Evolutionary conservation across 345 rosid species (phyloP).

Genomic region (Aquilaria malaccensis): DNA sequence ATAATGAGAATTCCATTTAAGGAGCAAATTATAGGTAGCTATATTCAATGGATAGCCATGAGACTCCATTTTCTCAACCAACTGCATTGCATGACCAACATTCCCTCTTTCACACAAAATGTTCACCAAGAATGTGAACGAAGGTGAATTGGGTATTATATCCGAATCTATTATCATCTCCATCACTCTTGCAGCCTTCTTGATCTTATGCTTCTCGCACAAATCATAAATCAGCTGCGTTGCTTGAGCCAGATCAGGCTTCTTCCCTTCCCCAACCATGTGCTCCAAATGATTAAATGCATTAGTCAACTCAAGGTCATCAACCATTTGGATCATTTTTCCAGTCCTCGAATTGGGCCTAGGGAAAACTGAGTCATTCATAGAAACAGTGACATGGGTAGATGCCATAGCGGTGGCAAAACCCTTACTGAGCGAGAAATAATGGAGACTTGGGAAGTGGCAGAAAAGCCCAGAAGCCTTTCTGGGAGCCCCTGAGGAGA

Average conservation of each 20-base stretch:
- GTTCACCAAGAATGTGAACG: slow-evolving; percentile 59
- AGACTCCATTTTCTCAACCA: slow-evolving; percentile 79
- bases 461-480: slow-evolving; percentile 36
- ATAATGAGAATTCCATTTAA: slow-evolving; percentile 59
- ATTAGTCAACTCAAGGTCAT: slow-evolving; percentile 37
- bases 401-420: slow-evolving; percentile 52
- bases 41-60: slow-evolving; percentile 51
- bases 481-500: slow-evolving; percentile 32
- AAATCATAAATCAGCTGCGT: slow-evolving; percentile 69
- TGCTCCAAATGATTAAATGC: slow-evolving; percentile 43
- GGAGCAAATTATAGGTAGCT: slow-evolving; percentile 56
- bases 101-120: slow-evolving; percentile 64
- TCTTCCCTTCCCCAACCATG: slow-evolving; percentile 45
- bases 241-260: slow-evolving; percentile 58
- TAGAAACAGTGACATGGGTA: slow-evolving; percentile 47
- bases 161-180: slow-evolving; percentile 68
- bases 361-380: slow-evolving; percentile 53
- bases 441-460: slow-evolving; percentile 35
- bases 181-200: slow-evolving; percentile 69
- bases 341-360: slow-evolving; percentile 53
- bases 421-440: slow-evolving; percentile 44
- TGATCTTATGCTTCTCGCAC: slow-evolving; percentile 57
- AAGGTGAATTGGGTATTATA: slow-evolving; percentile 55
- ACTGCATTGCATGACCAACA: slow-evolving; percentile 81
- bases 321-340: slow-evolving; percentile 26